phyloP scores from a whole-genome alignment of 2,329 filamentous ascomycete species.

The Coniochaeta sp. region DNA sequence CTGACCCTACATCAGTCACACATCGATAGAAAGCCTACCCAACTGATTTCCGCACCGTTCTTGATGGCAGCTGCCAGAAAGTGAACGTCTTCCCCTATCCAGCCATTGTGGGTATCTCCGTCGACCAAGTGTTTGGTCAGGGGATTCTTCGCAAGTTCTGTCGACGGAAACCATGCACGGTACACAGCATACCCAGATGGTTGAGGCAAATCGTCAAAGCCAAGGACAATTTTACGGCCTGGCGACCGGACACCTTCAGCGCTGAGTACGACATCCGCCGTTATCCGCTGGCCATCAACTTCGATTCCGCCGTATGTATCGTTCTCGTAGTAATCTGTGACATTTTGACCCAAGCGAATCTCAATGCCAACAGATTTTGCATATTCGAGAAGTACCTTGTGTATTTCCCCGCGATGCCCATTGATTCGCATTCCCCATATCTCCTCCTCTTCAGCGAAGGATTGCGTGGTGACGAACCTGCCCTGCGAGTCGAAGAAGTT shows the following conservation, averaged over 20 bases:
- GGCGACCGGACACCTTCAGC: slow-evolving; percentile 37
- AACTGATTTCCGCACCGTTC: slow-evolving; percentile 42
- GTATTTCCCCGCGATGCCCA: slow-evolving; percentile 45
- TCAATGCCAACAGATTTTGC: slow-evolving; percentile 36
- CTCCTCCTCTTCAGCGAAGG: slow-evolving; percentile 16
- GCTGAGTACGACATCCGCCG: slow-evolving; percentile 32
- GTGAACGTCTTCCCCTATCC: slow-evolving; percentile 45
- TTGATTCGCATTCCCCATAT: slow-evolving; percentile 41
- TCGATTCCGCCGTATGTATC: slow-evolving; percentile 29
- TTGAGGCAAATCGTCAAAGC: slow-evolving; percentile 29
- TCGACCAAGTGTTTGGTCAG: slow-evolving; percentile 36
- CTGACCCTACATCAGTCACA: slow-evolving; percentile 15
- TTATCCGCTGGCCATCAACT: slow-evolving; percentile 31
- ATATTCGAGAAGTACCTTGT: slow-evolving; percentile 40
- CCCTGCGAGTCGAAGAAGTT: slow-evolving; percentile 35
- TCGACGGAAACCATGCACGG: slow-evolving; percentile 32
- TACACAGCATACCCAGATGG: slow-evolving; percentile 32
- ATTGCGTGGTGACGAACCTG: slow-evolving; percentile 38
- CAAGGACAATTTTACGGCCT: slow-evolving; percentile 32
- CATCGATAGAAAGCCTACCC: slow-evolving; percentile 30
- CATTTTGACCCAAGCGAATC: slow-evolving; percentile 33
- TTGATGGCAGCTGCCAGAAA: slow-evolving; percentile 46
- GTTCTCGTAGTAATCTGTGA: slow-evolving; percentile 37
- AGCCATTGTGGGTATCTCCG: slow-evolving; percentile 43
- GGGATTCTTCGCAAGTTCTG: slow-evolving; percentile 32